Conservation (phyloP, 768 basidiomycete species). For the Termitomyces sp. region DNA sequence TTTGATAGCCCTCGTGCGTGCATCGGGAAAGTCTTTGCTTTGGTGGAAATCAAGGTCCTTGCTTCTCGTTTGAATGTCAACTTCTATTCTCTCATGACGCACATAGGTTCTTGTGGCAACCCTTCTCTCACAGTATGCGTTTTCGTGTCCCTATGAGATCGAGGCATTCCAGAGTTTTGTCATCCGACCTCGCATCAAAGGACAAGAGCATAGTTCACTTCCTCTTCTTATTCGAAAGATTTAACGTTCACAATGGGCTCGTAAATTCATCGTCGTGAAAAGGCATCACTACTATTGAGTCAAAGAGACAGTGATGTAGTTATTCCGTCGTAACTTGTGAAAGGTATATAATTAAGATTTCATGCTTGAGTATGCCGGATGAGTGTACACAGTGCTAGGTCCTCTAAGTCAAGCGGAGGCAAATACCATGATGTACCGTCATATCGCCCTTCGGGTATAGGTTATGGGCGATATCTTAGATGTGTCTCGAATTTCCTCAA, state of each 20-base stretch:
- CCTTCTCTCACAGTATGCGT: conserved; percentile 50
- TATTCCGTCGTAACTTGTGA: background rate
- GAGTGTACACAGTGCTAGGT: background rate
- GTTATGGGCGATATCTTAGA: background rate
- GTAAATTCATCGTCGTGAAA: background rate
- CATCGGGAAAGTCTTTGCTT: conserved; percentile 53
- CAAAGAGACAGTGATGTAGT: background rate
- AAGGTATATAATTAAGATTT: conserved; percentile 5
- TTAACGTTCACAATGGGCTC: conserved; percentile 12
- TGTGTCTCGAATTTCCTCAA: background rate
- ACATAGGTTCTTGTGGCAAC: conserved; percentile 36
- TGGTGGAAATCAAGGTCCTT: conserved; percentile 53
- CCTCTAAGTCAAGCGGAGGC: background rate
- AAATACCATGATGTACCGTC: background rate
- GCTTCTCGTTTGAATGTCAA: background rate
- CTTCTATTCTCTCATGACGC: background rate
- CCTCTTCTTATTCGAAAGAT: conserved; percentile 44
- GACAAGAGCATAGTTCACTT: conserved; percentile 48
- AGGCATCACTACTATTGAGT: background rate
- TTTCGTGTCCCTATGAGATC: conserved; percentile 45
- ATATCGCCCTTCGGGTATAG: background rate
- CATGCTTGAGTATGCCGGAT: background rate
- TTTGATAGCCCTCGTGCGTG: conserved; percentile 49
- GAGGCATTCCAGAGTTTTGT: conserved; percentile 66
- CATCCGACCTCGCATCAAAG: conserved; percentile 51